These are phyloP conservation scores for Tricholoma bakamatsutake DNA, from an alignment of 768 basidiomycete genomes.

Conservation along the genomic window DNA sequence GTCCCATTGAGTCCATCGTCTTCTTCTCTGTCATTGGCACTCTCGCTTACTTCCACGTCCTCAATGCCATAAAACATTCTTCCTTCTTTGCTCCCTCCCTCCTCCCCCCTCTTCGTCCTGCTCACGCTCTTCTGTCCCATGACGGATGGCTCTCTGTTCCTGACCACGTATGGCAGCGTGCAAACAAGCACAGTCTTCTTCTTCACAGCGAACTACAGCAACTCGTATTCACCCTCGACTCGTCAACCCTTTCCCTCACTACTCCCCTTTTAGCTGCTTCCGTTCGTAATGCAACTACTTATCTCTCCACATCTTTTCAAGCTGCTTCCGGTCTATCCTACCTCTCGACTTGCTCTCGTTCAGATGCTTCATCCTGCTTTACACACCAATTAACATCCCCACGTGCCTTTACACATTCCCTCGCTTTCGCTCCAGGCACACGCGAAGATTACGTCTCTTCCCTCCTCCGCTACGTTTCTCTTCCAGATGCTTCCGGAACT, in stretches of 20 bases:
- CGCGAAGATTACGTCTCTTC: constrained; percentile 47
- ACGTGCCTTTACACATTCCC: constrained; percentile 36
- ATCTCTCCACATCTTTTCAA: constrained; percentile 16
- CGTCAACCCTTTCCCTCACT: background rate
- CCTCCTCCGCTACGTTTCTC: constrained; percentile 8
- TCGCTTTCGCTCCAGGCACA: constrained; percentile 44
- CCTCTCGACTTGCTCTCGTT: constrained; percentile 42
- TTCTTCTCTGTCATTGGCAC: constrained; percentile 86
- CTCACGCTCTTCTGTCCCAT: constrained; percentile 47
- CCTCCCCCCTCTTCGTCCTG: constrained; percentile 43
- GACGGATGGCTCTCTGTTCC: constrained; percentile 60
- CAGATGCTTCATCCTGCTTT: background rate
- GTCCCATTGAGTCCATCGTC: constrained; percentile 87
- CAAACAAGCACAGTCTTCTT: no score
- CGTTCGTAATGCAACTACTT: constrained; percentile 29
- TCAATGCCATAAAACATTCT: constrained; percentile 86
- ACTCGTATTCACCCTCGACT: constrained; percentile 53
- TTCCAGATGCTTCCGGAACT: background rate
- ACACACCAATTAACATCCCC: constrained; percentile 15
- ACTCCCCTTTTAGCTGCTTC: constrained; percentile 27
- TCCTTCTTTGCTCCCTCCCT: constrained; percentile 62
- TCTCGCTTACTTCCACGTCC: constrained; percentile 90
- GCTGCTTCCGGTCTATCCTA: constrained; percentile 30
- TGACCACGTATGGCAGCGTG: no score
- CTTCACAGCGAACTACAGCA: constrained; percentile 85